Evolutionary conservation across 495 filamentous ascomycete species (phyloP).

Genomic region (Cladorrhinum samala): DNA sequence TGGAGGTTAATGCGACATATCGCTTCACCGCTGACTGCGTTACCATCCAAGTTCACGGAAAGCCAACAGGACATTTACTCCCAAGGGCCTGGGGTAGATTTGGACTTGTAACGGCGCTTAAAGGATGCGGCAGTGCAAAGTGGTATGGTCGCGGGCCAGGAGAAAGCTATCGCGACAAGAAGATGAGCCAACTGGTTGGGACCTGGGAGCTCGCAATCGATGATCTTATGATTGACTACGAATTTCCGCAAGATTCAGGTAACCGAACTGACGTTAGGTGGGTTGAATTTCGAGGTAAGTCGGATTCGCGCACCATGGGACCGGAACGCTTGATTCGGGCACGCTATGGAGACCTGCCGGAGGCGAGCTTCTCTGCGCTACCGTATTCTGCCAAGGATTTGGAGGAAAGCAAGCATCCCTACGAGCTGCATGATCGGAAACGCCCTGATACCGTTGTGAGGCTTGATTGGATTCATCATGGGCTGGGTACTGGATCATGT

Average conservation of each 20-base stretch:
- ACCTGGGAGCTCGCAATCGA: conserved; percentile 39
- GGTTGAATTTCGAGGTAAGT: conserved; percentile 39
- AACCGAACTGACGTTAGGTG: conserved; percentile 59
- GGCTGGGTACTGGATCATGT: conserved; percentile 47
- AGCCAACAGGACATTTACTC: conserved; percentile 32
- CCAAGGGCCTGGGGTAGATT: conserved; percentile 55
- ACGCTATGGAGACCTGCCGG: conserved; percentile 34
- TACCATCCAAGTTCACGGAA: conserved; percentile 39
- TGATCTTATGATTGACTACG: conserved; percentile 51
- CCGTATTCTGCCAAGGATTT: conserved; percentile 49
- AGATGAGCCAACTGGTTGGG: conserved; percentile 50
- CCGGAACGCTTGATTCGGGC: conserved; percentile 30
- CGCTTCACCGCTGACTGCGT: conserved; percentile 38
- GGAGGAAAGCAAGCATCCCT: conserved; percentile 52
- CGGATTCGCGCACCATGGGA: conserved; percentile 13
- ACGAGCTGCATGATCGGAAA: conserved; percentile 46
- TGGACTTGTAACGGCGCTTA: conserved; percentile 47
- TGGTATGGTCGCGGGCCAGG: conserved; percentile 65
- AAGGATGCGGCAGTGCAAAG: conserved; percentile 33
- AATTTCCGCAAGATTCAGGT: conserved; percentile 61
- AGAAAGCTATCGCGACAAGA: conserved; percentile 58
- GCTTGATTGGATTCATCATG: conserved; percentile 55
- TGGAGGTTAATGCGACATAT: conserved; percentile 50
- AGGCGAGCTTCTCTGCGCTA: conserved; percentile 46
- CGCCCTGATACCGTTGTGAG: conserved; percentile 49